Evolutionary conservation across 1,139 yeast genomes (phyloP).

Genomic region (Debaryomyces psychrophilus): DNA sequence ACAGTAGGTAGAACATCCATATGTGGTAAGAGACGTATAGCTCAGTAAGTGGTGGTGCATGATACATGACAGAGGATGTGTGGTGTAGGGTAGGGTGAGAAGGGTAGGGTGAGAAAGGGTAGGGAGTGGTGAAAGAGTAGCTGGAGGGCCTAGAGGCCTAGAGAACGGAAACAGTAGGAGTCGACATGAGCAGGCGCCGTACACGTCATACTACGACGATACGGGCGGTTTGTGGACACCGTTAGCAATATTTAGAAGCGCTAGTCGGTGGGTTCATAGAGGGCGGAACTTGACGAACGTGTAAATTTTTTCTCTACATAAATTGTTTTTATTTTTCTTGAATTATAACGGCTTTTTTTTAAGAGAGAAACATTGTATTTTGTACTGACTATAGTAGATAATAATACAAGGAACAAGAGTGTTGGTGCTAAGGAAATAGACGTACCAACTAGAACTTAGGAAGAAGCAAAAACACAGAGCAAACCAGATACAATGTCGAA

Average conservation of each 20-base stretch:
- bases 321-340: conserved; percentile 1
- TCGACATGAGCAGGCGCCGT: too few species aligned
- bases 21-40: neutral
- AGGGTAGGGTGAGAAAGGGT: too few species aligned
- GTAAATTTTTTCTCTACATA: conserved; percentile 5
- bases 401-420: conserved; percentile 2
- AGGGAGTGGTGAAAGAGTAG: too few species aligned
- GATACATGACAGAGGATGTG: too few species aligned
- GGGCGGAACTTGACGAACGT: conserved; percentile 2
- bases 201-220: too few species aligned
- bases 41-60: neutral
- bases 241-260: neutral
- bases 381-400: conserved; percentile 2
- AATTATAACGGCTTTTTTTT: neutral
- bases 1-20: neutral
- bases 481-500: conserved; percentile 13
- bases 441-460: conserved; percentile 1
- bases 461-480: neutral
- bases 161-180: too few species aligned
- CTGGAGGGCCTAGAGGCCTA: too few species aligned
- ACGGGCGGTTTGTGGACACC: neutral
- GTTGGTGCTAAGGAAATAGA: neutral
- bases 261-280: neutral
- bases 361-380: neutral
- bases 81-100: too few species aligned